Conservation (phyloP, 2,329 filamentous ascomycete genomes). For the Hypomyces perniciosus region DNA sequence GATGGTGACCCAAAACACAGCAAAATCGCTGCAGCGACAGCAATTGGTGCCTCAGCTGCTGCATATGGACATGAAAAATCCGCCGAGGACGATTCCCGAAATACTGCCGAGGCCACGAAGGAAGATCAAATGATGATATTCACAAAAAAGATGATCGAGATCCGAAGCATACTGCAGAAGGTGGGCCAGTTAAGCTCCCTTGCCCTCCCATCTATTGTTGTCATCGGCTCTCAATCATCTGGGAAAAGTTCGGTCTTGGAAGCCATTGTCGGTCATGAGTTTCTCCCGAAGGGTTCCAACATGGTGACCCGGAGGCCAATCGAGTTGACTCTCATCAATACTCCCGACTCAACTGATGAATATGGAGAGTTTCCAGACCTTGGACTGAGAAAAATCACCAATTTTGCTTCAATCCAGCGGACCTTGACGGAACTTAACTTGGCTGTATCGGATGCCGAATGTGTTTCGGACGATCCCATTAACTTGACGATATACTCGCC, state of each 20-base stretch:
- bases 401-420: slow-evolving; percentile 87
- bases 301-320: slow-evolving; percentile 97
- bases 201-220: slow-evolving; percentile 93
- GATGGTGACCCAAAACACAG: slow-evolving; percentile 50
- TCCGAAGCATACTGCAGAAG: slow-evolving; percentile 81
- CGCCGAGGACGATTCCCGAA: slow-evolving; percentile 56
- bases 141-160: slow-evolving; percentile 99
- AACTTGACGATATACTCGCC: slow-evolving; percentile 93
- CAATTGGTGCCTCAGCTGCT: slow-evolving; percentile 65
- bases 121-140: slow-evolving; percentile 99
- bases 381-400: slow-evolving; percentile 80
- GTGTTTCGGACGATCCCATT: slow-evolving; percentile 94
- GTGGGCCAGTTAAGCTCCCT: slow-evolving; percentile 87
- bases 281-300: slow-evolving; percentile 94
- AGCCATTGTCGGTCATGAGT: slow-evolving; percentile 95
- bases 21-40: slow-evolving; percentile 54
- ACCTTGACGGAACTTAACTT: slow-evolving; percentile 93
- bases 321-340: slow-evolving; percentile 93
- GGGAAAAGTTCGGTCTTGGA: slow-evolving; percentile 97
- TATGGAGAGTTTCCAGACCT: slow-evolving; percentile 96
- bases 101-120: slow-evolving; percentile 60
- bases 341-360: slow-evolving; percentile 76
- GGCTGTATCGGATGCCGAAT: slow-evolving; percentile 83
- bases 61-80: slow-evolving; percentile 74
- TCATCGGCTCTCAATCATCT: slow-evolving; percentile 96